Evolutionary conservation across 176 grass and related monocot species (phyloP), one percentile per base, ranked within the genome.

Genomic region (Cenchrus americanus): DNA sequence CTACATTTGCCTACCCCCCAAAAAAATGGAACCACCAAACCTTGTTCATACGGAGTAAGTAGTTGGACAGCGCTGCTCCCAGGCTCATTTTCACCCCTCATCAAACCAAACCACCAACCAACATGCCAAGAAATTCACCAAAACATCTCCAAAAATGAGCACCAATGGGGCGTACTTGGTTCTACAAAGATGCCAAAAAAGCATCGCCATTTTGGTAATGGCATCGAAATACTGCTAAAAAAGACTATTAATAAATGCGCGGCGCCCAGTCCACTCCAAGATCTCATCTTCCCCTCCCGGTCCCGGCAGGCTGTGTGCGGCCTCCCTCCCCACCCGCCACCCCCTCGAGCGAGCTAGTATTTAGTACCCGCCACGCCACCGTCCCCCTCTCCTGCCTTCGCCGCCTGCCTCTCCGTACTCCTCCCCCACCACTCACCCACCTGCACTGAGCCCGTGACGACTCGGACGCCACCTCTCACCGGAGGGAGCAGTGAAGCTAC

Each of bases 331-430:
- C 71, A 84, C 59, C 86, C 82, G 83, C 86, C 90, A 86, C 50
- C 82, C 59, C 78, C 71, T 65, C 43, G 34, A 37, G 34, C 78
- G 23, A 72, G 40, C 78, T 84, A 69, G n/a, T n/a, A n/a, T n/a
- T 80, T 84, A 81, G 61, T 81, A 89, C 75, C 74, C 57, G 79
- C 88, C 41, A 86, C 79, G 79, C 66, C 84, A n/a, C 44, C 73
- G 3, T 12, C 15, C 14, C 58, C 27, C 9, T 3, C 27, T 30
- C 27, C 27, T 30, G 27, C 27, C 37, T 40, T 71, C 80, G 65
- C 67, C 74, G 65, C 57, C 12, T 22, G 64, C 24, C 21, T 9
- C 53, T 50, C 62, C 46, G 62, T 18, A 52, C 74, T 17, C 73
- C 54, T 23, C 23, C 47, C 18, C 24, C 70, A n/a, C 15, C 70